Evolutionary conservation across 2,329 filamentous ascomycete species (phyloP).

Genomic region (Penicillium decumbens): DNA sequence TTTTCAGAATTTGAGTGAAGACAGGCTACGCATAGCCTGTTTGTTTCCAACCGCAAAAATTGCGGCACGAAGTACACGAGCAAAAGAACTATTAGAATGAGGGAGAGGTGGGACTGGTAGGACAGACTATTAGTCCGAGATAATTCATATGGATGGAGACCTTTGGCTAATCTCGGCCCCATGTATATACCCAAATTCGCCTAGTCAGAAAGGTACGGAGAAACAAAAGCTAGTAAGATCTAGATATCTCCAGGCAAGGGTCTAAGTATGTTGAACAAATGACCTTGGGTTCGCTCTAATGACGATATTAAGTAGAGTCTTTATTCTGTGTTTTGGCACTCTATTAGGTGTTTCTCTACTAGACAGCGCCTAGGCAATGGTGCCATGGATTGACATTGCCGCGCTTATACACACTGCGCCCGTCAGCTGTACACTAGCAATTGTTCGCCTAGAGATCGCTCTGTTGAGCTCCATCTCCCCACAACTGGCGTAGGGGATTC

Average conservation of each 20-base stretch:
- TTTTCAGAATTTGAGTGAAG: constrained; percentile 1
- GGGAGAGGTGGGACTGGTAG: neutral
- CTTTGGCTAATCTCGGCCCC: neutral
- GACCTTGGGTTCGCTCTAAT: too few relatives aligned
- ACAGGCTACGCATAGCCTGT: neutral
- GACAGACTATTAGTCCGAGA: neutral
- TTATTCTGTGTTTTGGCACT: too few relatives aligned
- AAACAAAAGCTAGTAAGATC: neutral
- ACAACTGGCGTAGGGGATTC: too few relatives aligned
- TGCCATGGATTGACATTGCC: too few relatives aligned
- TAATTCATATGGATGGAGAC: neutral
- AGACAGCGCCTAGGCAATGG: too few relatives aligned
- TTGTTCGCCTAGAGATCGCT: too few relatives aligned
- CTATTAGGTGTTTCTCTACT: too few relatives aligned
- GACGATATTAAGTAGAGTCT: too few relatives aligned
- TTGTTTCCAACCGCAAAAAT: constrained; percentile 1
- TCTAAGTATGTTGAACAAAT: neutral
- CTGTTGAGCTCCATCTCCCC: too few relatives aligned
- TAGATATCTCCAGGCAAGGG: neutral
- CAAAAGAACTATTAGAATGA: constrained; percentile 1
- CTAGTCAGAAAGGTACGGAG: neutral
- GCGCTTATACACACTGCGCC: too few relatives aligned
- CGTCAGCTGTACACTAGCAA: too few relatives aligned
- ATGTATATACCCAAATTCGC: constrained; percentile 5
- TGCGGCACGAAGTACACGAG: constrained; percentile 8